A percentile compares a stretch with the other conserved stretches of the same genome.
phyloP scores from a whole-genome alignment of 306 rosid species.

The Malus fusca region DNA sequence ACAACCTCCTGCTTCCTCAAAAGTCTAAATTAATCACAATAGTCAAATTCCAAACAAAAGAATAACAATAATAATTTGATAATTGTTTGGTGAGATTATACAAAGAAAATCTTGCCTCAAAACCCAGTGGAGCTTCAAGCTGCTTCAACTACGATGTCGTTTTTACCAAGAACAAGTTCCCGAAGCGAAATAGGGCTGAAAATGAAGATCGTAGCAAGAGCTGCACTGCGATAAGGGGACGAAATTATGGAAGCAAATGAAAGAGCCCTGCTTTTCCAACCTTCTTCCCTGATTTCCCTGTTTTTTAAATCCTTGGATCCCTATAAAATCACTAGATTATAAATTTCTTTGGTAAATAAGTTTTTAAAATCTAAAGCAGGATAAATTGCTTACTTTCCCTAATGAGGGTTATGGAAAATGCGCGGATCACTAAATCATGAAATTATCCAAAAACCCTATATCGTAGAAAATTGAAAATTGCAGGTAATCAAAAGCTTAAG shows the following conservation, averaged over 20 bases:
- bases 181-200: constrained; percentile 31
- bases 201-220: constrained; percentile 57
- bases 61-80: neutral
- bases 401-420: too few relatives aligned
- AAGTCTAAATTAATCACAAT: constrained; percentile 11
- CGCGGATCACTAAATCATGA: neutral
- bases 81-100: neutral
- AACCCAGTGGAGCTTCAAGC: constrained; percentile 28
- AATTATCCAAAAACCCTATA: neutral
- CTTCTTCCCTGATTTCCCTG: too few relatives aligned
- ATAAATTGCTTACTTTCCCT: too few relatives aligned
- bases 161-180: constrained; percentile 19
- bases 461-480: neutral
- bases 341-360: too few relatives aligned
- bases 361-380: too few relatives aligned
- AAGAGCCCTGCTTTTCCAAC: too few relatives aligned
- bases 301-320: too few relatives aligned
- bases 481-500: neutral
- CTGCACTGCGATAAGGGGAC: constrained; percentile 48
- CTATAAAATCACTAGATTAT: too few relatives aligned
- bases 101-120: constrained; percentile 28
- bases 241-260: constrained; percentile 4
- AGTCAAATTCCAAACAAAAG: constrained; percentile 7
- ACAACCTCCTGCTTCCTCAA: constrained; percentile 36
- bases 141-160: constrained; percentile 12